phyloP scores from a whole-genome alignment of 2,329 filamentous ascomycete species.

The Arthroderma sp. region DNA sequence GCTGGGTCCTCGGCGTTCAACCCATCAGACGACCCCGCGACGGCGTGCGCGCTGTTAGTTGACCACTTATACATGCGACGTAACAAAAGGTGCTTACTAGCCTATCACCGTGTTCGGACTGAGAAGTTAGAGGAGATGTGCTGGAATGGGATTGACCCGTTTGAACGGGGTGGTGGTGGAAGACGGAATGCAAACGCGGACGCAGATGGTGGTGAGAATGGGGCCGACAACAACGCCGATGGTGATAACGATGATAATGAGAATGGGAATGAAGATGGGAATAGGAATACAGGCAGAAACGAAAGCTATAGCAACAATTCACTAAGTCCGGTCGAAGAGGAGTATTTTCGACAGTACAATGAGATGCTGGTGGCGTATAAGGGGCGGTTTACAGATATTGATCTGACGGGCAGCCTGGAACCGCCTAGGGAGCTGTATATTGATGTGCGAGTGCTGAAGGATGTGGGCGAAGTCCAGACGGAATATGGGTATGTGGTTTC shows the following conservation, averaged over 20 bases:
- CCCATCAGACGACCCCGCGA: conserved; percentile 66
- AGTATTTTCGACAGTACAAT: conserved; percentile 83
- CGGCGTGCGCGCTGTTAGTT: conserved; percentile 77
- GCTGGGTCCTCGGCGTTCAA: conserved; percentile 48
- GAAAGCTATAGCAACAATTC: conserved; percentile 40
- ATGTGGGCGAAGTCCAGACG: conserved; percentile 96
- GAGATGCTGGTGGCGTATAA: conserved; percentile 93
- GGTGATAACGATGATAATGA: neutral
- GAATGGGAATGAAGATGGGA: neutral
- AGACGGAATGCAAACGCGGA: neutral
- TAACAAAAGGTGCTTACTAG: conserved; percentile 89
- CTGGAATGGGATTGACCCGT: conserved; percentile 76
- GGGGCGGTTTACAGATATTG: conserved; percentile 95
- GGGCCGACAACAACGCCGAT: neutral
- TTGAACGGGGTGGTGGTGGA: conserved; percentile 19
- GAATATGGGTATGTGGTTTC: conserved; percentile 70
- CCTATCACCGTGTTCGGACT: conserved; percentile 80
- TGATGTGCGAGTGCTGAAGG: conserved; percentile 87
- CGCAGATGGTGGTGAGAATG: neutral
- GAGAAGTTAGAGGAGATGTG: conserved; percentile 89
- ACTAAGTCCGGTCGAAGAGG: conserved; percentile 88
- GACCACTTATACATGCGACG: conserved; percentile 90
- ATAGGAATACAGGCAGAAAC: conserved; percentile 1
- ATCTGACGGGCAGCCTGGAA: conserved; percentile 84
- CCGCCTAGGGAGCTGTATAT: conserved; percentile 94